A percentile compares a stretch with the other conserved stretches of the same genome.
Conservation (phyloP, 352 stramenopile genomes). For the Pythium coloratum region DNA sequence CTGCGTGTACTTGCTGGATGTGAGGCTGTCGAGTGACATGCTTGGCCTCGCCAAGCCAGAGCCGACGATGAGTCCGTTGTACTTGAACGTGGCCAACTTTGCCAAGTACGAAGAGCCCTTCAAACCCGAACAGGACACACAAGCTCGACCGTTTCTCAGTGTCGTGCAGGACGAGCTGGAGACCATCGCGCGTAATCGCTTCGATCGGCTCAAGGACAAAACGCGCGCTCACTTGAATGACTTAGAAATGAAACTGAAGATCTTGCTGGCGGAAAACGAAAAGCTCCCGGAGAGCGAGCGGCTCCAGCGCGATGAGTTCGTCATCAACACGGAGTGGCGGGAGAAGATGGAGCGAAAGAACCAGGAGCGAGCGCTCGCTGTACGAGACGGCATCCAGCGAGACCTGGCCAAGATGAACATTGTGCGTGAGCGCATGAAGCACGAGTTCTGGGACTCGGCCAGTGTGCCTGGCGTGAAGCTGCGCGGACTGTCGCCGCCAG, state of each 20-base stretch:
- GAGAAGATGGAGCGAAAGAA: slow-evolving; percentile 57
- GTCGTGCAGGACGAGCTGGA: slow-evolving; percentile 39
- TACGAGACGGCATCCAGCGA: slow-evolving; percentile 62
- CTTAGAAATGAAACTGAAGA: slow-evolving; percentile 64
- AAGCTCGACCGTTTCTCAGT: slow-evolving; percentile 47
- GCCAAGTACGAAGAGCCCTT: slow-evolving; percentile 73
- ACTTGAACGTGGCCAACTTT: slow-evolving; percentile 60
- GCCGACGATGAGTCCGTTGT: slow-evolving; percentile 48
- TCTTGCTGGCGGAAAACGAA: slow-evolving; percentile 72
- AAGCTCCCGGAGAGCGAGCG: slow-evolving; percentile 62
- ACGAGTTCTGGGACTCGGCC: slow-evolving; percentile 90
- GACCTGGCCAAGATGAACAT: slow-evolving; percentile 80
- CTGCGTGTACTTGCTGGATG: slow-evolving; percentile 66
- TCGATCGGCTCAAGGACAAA: slow-evolving; percentile 66
- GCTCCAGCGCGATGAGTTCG: slow-evolving; percentile 86
- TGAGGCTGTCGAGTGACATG: slow-evolving; percentile 42
- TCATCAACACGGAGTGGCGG: slow-evolving; percentile 83
- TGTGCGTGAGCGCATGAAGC: slow-evolving; percentile 83
- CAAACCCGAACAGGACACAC: slow-evolving; percentile 43
- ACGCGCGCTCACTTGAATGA: slow-evolving; percentile 64
- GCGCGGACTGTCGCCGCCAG: slow-evolving; percentile 44
- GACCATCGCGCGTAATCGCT: slow-evolving; percentile 44
- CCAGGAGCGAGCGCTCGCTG: slow-evolving; percentile 47
- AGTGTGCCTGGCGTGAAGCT: slow-evolving; percentile 67
- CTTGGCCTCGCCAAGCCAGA: slow-evolving; percentile 18